phyloP scores from a whole-genome alignment of 768 basidiomycete species.

The Lentinula edodes region DNA sequence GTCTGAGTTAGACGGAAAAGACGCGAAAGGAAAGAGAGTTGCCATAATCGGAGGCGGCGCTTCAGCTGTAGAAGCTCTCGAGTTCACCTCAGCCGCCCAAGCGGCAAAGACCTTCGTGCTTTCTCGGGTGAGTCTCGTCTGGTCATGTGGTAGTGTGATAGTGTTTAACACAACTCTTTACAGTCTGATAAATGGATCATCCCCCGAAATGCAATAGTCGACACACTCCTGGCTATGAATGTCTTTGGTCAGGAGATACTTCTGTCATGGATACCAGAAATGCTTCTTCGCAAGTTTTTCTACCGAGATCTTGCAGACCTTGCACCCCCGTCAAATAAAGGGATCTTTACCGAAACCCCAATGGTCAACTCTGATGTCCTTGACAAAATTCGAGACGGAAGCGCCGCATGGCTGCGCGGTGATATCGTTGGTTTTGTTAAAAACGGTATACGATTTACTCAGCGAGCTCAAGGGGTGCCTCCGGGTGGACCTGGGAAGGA shows the following conservation, averaged over 20 bases:
- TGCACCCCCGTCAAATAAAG: constrained; percentile 28
- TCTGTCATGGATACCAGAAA: constrained; percentile 43
- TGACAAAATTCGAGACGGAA: constrained; percentile 32
- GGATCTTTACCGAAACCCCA: constrained; percentile 44
- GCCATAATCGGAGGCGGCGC: constrained; percentile 35
- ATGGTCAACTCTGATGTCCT: constrained; percentile 51
- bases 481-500: constrained; percentile 26
- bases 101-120: constrained; percentile 3
- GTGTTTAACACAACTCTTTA: not conserved
- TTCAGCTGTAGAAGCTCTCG: constrained; percentile 31
- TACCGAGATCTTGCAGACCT: constrained; percentile 41
- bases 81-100: constrained; percentile 10
- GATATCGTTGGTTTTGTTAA: constrained; percentile 34
- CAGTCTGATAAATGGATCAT: constrained; percentile 38
- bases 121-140: not conserved
- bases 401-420: constrained; percentile 42
- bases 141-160: not conserved
- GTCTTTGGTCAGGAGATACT: constrained; percentile 52
- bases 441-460: constrained; percentile 29
- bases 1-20: constrained; percentile 33
- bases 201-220: constrained; percentile 39
- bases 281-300: constrained; percentile 34
- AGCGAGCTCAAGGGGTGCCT: constrained; percentile 27
- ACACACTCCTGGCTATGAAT: constrained; percentile 41
- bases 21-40: constrained; percentile 14